Evolutionary conservation across 2,329 filamentous ascomycete species (phyloP), one percentile per base, ranked within the genome.

Genomic region (Alternaria incomplexa): DNA sequence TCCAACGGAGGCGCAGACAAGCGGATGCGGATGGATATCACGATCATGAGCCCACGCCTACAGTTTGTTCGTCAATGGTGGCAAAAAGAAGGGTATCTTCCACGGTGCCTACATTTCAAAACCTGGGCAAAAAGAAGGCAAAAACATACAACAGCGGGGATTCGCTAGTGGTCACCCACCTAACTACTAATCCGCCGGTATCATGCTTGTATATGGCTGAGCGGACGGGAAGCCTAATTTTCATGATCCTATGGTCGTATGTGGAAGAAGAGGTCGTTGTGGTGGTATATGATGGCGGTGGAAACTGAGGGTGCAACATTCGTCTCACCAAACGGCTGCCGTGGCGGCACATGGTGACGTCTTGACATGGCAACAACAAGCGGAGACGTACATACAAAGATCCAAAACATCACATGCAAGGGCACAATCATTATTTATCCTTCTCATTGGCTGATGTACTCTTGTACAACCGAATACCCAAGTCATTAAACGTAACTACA

Each of bases 401-500:
- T n/a, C 8, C 12, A 46, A 3, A 13, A 23, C 15, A 40, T 62
- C 54, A 62, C 55, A 13, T 47, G 13, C 46, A 40, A 58, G 3
- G 12, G 20, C 17, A 44, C 17, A 22, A 0, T 13, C 23, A 15
- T 32, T 44, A 25, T 50, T 26, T 7, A 50, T 26, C 26, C 36
- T 26, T 52, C n/a, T 22, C 20, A 63, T 69, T 62, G 23, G 58
- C 59, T 69, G 64, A 51, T 72, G 45, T 45, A 57, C 45, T 62
- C 43, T 64, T 54, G 63, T 60, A 62, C 40, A 62, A 63, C 52
- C 50, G 60, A 56, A 56, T 58, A 53, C 56, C 45, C 54, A 56
- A 65, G 30, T 51, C 56, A 63, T 66, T 65, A 64, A 62, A 58
- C 59, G 61, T 48, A 65, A 56, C 54, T 66, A 60, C 67, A 73